Base-by-base conservation (phyloP, 179 eudicot species). In the Spinacia oleracea region DNA sequence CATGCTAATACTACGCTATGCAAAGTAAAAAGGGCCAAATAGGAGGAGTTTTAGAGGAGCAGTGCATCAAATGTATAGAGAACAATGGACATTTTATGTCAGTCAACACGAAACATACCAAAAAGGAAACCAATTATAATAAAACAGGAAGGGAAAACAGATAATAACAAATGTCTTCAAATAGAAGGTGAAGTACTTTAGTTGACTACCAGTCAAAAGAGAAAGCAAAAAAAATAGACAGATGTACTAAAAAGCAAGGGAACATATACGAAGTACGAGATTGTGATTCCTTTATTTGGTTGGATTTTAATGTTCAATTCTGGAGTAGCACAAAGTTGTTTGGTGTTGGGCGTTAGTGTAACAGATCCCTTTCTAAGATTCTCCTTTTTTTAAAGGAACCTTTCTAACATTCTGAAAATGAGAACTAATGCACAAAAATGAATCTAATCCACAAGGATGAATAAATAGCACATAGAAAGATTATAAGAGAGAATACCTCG, bases 401-500 rank as follows among this genome's bases (percentile, higher is more conserved):
- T n/a, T n/a, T n/a, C n/a, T n/a, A n/a, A n/a, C n/a, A 14, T 5
- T 12, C 53, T 29, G 45, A 53, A 64, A 81, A 64, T 21, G n/a
- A 56, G 31, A n/a, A 29, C 9, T 12, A 42, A 63, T 16, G 66
- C 42, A 75, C 31, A 34, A 21, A 55, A 40, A 55, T 55, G 56
- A 50, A 70, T 27, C 34, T 29, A 67, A 23, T 40, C 5, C 25
- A 76, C 27, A 25, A 25, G 32, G 38, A 59, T 53, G 14, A 18
- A 40, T 38, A 32, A 34, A 53, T 63, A 40, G 51, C 25, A 69
- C n/a, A 68, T 40, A 32, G 35, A 70, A 82, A 63, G 35, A 75
- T 73, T 45, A 55, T 8, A n/a, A 6, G 29, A 67, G 60, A 48
- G 48, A 70, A 80, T 86, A 93, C 98, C 98, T 91, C 89, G 31